Base-by-base conservation (phyloP, 164 flowering plant species). In the Piper betle region DNA sequence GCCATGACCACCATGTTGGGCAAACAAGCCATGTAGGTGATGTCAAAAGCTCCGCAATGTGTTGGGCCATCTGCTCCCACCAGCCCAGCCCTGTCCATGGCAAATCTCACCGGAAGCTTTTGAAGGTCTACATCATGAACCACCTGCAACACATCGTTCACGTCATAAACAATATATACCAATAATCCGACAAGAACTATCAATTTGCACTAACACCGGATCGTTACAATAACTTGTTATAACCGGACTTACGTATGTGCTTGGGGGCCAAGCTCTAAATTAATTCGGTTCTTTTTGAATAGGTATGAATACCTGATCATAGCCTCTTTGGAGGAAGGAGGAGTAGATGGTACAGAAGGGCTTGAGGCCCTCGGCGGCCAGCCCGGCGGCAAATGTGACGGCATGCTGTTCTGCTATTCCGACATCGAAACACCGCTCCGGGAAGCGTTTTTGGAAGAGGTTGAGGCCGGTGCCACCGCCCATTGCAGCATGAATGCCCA, bases 1-100 rank as follows among this genome's bases (percentile, higher is more conserved):
- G 78, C 82, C 84, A 81, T 81, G 66, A 81, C 84, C 66, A 81
- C 81, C 80, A 81, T 81, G 65, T 81, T 81, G 6, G 84, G 84
- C 38, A 79, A 69, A 59, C 84, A 78, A 40, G 82, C 84, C 82
- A 81, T 73, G 68, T 61, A 81, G 20, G 84, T 72, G 6, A 70
- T 68, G 68, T 78, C 84, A 58, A 79, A 81, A 33, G 80, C 79
- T 7, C 82, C 81, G 55, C 80, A 74, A 63, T 81, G 82, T 3
- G 82, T 81, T 19, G 84, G 84, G 37, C 84, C 84, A 61, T 81
- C 84, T 8, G 84, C 80, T 7, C 82, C 84, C 0, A 81, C 84
- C 11, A 81, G 71, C 2, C 84, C 84, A 10, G 82, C 84, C 60
- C 84, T 65, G 61, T 78, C 82, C 53, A 81, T 55, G 0, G 81